Conservation (phyloP, 2,329 filamentous ascomycete genomes). For the Diaporthe vexans region DNA sequence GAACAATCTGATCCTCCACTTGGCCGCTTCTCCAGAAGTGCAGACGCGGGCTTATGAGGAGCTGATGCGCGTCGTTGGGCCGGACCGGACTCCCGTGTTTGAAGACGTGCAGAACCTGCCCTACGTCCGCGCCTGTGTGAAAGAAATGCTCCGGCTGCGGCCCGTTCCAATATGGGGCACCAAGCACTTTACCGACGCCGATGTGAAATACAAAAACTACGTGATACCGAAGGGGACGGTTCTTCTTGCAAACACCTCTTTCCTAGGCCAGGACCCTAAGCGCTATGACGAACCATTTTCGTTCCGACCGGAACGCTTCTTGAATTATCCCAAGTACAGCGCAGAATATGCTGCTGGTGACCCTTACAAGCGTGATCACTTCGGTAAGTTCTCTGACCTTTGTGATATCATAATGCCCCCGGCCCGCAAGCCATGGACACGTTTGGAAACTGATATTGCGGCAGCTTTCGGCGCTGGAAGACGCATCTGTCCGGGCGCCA, state of each 20-base stretch:
- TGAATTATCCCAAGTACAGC: constrained; percentile 40
- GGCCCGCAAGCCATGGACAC: background rate
- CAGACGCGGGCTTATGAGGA: constrained; percentile 59
- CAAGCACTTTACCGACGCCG: constrained; percentile 58
- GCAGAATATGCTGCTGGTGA: constrained; percentile 47
- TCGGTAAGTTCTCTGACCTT: constrained; percentile 41
- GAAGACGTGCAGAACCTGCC: constrained; percentile 48
- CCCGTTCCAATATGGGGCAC: constrained; percentile 50
- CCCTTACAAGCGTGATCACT: constrained; percentile 54
- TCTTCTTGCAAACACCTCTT: constrained; percentile 52
- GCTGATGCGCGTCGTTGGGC: constrained; percentile 55
- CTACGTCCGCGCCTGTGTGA: constrained; percentile 36
- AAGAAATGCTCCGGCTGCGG: constrained; percentile 35
- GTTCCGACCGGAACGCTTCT: constrained; percentile 44
- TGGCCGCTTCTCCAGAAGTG: constrained; percentile 44
- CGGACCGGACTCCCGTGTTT: constrained; percentile 48
- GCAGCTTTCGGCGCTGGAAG: constrained; percentile 58
- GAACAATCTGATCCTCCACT: constrained; percentile 47
- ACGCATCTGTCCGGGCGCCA: constrained; percentile 61
- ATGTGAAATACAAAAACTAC: constrained; percentile 60
- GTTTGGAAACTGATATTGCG: background rate
- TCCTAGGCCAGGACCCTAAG: constrained; percentile 44
- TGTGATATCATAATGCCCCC: background rate
- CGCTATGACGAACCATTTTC: constrained; percentile 43
- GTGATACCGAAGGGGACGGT: constrained; percentile 60